Evolutionary conservation across 208 protist species (phyloP).

Genomic region (Strigomonas oncopelti): DNA sequence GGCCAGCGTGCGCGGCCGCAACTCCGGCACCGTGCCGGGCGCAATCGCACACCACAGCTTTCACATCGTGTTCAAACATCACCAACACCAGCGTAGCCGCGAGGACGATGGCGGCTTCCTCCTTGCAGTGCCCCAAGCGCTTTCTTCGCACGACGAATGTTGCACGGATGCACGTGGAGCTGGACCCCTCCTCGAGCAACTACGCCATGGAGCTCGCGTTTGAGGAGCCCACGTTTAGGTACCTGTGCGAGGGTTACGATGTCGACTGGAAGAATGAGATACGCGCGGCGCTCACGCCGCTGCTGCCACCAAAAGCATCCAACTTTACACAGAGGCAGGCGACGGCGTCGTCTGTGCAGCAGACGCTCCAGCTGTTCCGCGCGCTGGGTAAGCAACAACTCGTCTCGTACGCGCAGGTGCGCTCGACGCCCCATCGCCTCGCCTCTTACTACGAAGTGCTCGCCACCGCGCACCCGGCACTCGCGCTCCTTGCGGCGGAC

Average conservation of each 20-base stretch:
- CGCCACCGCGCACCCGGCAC: conserved; percentile 49
- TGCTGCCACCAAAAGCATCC: conserved; percentile 36
- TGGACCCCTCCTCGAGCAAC: conserved; percentile 39
- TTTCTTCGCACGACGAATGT: neutral
- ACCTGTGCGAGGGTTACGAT: conserved; percentile 78
- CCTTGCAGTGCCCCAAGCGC: neutral
- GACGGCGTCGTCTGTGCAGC: conserved; percentile 8
- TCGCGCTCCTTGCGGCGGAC: conserved; percentile 72
- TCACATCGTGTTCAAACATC: neutral
- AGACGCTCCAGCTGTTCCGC: conserved; percentile 58
- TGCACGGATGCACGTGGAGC: conserved; percentile 21
- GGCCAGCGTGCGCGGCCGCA: neutral
- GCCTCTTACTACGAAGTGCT: conserved; percentile 73
- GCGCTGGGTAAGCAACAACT: conserved; percentile 46
- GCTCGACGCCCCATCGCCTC: conserved; percentile 68
- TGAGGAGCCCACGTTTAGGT: conserved; percentile 83
- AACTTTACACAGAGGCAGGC: conserved; percentile 47
- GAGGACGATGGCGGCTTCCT: neutral
- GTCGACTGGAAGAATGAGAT: conserved; percentile 83
- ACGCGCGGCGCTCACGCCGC: conserved; percentile 44
- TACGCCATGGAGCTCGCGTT: conserved; percentile 83
- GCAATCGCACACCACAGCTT: neutral
- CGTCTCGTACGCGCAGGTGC: conserved; percentile 77
- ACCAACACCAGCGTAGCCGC: too few species aligned
- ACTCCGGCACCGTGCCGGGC: neutral